Base-by-base conservation (phyloP, 2,329 filamentous ascomycete species). In the Fusarium miscanthi region DNA sequence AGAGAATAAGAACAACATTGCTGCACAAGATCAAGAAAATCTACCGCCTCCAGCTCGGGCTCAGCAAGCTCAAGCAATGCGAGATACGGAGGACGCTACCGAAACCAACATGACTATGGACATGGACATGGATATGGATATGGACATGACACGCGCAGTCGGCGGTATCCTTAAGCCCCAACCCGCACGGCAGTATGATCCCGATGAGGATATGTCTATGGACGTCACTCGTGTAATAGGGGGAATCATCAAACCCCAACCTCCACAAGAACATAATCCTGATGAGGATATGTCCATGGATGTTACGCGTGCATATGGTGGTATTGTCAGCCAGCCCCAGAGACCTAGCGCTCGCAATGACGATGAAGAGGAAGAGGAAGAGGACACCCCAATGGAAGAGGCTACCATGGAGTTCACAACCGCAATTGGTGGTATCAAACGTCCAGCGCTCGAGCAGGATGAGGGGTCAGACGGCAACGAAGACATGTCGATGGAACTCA, bases 251-350 rank as follows among this genome's bases (percentile, higher is more conserved):
- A 81, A 79, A 68, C 25, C 85, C 59, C 78, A 85, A 25, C 78
- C 83, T 14, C 85, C 87, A 21, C 84, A 85, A 23, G 79, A 82
- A 25, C 37, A 38, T 5, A 76, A 79, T 9, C 83, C 87, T 37
- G 87, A 88, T 25, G 88, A 90, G 70, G 93, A 95, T 42, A 91
- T 97, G 86, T 96, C 94, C 27, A 98, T 98, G 95, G 95, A 98
- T 76, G 93, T 98, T 16, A 98, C 95, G 3, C 90, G 89, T 59
- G 93, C 90, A 16, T 86, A 97, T 59, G 95, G 95, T 13, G 89
- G 91, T 6, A 98, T 98, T 59, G 81, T 97, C 25, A 83, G 58
- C 11, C 75, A 70, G 53, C 58, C 52, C 19, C 45, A 48, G 37
- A 72, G 67, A 40, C 23, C 54, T 19, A 46, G 38, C n/a, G 25